Evolutionary conservation across 441 rosid species (phyloP), one percentile per base, ranked within the genome.

Genomic region (Viola pubescens): DNA sequence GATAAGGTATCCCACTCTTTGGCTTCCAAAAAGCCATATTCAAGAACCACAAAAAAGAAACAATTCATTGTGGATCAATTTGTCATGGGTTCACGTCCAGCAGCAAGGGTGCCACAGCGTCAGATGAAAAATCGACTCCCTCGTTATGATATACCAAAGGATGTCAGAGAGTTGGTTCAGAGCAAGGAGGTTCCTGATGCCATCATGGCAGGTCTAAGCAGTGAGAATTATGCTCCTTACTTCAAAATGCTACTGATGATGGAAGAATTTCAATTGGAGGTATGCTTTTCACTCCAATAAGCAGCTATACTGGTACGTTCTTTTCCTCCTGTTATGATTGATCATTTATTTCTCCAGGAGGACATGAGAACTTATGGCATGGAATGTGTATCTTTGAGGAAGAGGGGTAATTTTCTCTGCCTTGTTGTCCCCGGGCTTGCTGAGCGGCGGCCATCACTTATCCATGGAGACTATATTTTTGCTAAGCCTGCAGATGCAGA

Each of bases 231-330:
- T 71, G 71, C 69, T 54, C 26, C 49, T 45, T 85, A 64, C 74
- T 85, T 85, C 75, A 79, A 65, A 26, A 70, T 76, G 6, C 57
- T 85, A 69, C 66, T 85, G 37, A 51, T 76, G 59, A 70, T 83
- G 69, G 91, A 85, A 65, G 88, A 85, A 71, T 72, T 85, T 26
- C 77, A 73, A 56, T 45, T 79, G 60, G 91, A 85, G 91, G 91
- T 82, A 60, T 56, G 47, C 41, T 55, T 59, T 46, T 43, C 37
- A 4, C 63, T 75, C 3, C 11, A 8, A 55, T 60, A 37, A 46
- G 37, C 43, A 54, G 38, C 60, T 40, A 40, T 6, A 54, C 37
- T 44, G n/a, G 19, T 47, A 47, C 14, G 40, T 46, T 41, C 3
- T 3, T 64, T 10, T 55, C 9, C 34, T 4, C 34, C 11, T 19